Conservation (phyloP, 768 basidiomycete species). For the Trametes villosa region DNA sequence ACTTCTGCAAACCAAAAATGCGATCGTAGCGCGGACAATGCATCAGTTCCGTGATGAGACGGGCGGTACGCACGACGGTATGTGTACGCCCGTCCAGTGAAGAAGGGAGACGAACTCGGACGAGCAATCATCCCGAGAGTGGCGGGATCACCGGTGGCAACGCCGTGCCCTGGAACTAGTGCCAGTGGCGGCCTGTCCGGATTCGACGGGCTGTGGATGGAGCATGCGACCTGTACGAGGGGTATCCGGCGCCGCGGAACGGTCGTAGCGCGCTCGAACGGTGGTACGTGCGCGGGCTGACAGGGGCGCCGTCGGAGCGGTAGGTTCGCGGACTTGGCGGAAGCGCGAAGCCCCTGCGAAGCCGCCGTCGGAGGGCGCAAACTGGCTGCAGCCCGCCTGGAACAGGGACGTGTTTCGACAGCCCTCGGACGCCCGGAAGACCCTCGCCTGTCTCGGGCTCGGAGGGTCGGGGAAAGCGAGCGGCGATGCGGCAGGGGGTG, state of each 20-base stretch:
- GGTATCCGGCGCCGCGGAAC: background rate
- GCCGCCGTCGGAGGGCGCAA: background rate
- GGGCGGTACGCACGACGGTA: background rate
- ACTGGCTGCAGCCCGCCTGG: background rate
- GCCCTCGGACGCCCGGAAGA: slow-evolving; percentile 10
- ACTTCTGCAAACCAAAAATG: background rate
- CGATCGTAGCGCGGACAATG: background rate
- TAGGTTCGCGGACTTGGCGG: background rate
- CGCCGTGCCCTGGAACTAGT: background rate
- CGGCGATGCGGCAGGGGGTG: slow-evolving; percentile 4
- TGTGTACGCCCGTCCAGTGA: background rate
- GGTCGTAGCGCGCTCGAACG: background rate
- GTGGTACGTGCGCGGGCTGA: background rate
- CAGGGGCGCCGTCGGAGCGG: background rate
- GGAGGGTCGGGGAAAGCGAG: background rate
- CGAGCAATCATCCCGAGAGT: background rate
- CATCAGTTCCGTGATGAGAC: background rate
- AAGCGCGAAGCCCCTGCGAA: background rate
- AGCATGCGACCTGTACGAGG: background rate
- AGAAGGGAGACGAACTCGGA: background rate
- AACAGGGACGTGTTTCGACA: background rate
- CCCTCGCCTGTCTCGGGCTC: slow-evolving; percentile 12
- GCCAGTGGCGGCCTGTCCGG: background rate
- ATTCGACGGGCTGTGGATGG: background rate
- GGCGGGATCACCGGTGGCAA: background rate